Conservation (phyloP, 1,284 basidiomycete genomes). For the Mrakiaceae sp. region DNA sequence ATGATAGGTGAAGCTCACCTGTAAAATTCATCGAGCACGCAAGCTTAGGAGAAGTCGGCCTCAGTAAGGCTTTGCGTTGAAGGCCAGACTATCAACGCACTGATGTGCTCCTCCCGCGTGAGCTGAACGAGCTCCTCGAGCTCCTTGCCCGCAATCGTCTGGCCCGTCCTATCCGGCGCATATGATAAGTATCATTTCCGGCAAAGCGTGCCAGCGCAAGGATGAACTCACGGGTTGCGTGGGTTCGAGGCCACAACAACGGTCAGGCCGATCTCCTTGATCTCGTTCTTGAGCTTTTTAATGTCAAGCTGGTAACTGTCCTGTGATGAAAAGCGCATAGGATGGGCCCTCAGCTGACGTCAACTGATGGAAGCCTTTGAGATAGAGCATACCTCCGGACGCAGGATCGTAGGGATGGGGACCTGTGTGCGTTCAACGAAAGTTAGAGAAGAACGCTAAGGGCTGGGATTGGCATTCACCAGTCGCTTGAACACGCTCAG, state of each 20-base stretch:
- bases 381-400: constrained; percentile 17
- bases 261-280: constrained; percentile 64
- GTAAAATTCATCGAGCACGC: constrained; percentile 74
- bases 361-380: constrained; percentile 10
- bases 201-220: background rate
- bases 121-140: constrained; percentile 66
- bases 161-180: constrained; percentile 52
- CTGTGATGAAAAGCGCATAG: constrained; percentile 35
- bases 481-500: constrained; percentile 36
- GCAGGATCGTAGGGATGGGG: constrained; percentile 62
- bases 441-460: constrained; percentile 44
- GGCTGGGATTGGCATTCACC: constrained; percentile 48
- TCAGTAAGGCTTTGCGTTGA: too few species aligned
- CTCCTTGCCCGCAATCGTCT: constrained; percentile 59
- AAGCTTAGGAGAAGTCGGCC: too few species aligned
- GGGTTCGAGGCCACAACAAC: constrained; percentile 85
- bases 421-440: constrained; percentile 46
- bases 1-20: constrained; percentile 18
- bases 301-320: constrained; percentile 61
- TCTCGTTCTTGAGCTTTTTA: constrained; percentile 52
- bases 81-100: constrained; percentile 27
- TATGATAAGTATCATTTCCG: constrained; percentile 18
- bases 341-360: constrained; percentile 46
- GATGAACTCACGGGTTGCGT: constrained; percentile 48
- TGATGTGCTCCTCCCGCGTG: constrained; percentile 55